Conservation (phyloP, 257 asterid genomes). For the Coffea canephora region DNA sequence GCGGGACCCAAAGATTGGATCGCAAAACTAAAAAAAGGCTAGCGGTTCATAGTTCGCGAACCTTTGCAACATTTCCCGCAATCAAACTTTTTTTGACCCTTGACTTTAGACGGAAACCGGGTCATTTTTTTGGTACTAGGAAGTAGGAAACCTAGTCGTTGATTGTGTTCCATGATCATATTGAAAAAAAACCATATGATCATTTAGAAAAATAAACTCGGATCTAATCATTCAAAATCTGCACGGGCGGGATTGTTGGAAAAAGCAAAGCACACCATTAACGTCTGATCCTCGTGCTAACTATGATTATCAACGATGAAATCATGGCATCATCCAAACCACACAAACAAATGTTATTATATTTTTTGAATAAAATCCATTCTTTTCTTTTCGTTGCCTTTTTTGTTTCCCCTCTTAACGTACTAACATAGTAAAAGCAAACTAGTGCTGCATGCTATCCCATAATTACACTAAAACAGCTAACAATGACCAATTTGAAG, state of each 20-base stretch:
- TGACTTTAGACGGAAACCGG: not conserved
- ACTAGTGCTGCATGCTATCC: no score
- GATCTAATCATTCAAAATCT: slow-evolving; percentile 6
- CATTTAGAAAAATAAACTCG: slow-evolving; percentile 8
- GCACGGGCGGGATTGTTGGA: slow-evolving; percentile 8
- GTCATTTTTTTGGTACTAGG: not conserved
- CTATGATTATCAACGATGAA: slow-evolving; percentile 4
- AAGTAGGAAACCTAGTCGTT: not conserved
- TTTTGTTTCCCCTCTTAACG: not conserved
- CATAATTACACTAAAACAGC: not conserved
- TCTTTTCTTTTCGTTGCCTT: not conserved
- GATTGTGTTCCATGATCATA: slow-evolving; percentile 1
- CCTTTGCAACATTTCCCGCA: slow-evolving; percentile 1
- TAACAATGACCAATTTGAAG: not conserved
- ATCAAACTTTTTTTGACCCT: not conserved
- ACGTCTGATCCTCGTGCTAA: slow-evolving; percentile 9
- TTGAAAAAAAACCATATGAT: slow-evolving; percentile 2
- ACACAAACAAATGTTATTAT: not conserved
- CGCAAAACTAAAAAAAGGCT: not conserved
- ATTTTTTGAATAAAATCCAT: not conserved
- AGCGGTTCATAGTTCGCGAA: not conserved
- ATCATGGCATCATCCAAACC: slow-evolving; percentile 9
- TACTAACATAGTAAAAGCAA: not conserved
- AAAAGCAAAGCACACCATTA: not conserved
- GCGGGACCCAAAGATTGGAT: no score